Base-by-base conservation (phyloP, 2,329 filamentous ascomycete genomes). In the Scorias spongiosa region DNA sequence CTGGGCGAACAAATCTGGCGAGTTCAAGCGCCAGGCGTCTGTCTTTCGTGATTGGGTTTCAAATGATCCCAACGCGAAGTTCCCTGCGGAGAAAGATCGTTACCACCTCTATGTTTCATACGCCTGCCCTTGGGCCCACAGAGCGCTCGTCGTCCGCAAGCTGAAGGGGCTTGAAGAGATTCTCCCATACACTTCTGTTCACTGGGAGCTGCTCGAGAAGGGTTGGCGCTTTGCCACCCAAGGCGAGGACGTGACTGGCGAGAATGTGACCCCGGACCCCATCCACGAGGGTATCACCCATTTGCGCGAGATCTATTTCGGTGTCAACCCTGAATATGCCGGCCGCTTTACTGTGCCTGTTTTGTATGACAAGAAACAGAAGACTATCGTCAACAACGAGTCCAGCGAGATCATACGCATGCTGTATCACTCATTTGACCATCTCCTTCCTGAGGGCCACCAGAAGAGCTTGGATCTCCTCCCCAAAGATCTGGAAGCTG, bases 21-120 rank as follows among this genome's bases (percentile, higher is more conserved):
- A 95, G 66, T 96, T 93, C 74, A 94, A 94, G 69, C 81, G 89
- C 49, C 84, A 87, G 62, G 72, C 74, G 49, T 91, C 84, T 48
- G 74, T 78, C 44, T 96, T 96, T 66, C 79, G 91, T 46, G 76
- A 82, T 62, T 84, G 70, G 63, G 83, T 94, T 62, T 85, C 82
- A 29, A 75, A 72, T 49, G 76, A 84, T 53, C 65, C 76, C 1
- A 80, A 75, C 37, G 81, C 84, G 5, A 66, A 80, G 61, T 95
- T 87, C 54, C 83, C 86, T 5, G 75, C 86, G 1, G 89, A 96
- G 66, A 85, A 84, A 66, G 85, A 75, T 43, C 75, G 91, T 44
- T 98, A 98, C 63, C 91, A 98, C 66, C 77, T 98, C 54, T 98
- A 89, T 60, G 81, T 94, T 52, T 89, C 82, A 56, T 94, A 93